Percentiles rank a stretch among this genome's conserved stretches.
These are phyloP conservation scores for Termitomyces sp. DNA, from an alignment of 768 basidiomycete species.

Conservation along the genomic window DNA sequence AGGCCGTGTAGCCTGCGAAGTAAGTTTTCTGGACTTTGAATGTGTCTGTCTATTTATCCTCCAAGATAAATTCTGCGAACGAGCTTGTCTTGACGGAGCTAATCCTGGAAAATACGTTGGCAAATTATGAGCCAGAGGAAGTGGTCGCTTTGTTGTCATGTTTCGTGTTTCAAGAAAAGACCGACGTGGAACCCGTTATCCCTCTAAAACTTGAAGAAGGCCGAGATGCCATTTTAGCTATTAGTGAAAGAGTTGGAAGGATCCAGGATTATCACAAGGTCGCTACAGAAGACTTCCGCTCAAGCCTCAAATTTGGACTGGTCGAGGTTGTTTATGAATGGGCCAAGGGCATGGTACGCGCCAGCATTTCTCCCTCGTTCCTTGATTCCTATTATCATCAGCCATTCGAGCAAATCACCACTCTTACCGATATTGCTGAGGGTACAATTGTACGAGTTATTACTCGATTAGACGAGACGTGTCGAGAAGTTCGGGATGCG, in stretches of 20 bases:
- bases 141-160: conserved; percentile 93
- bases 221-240: conserved; percentile 66
- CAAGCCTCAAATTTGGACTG: conserved; percentile 82
- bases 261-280: conserved; percentile 83
- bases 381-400: conserved; percentile 22
- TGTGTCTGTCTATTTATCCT: not conserved
- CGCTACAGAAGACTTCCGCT: conserved; percentile 69
- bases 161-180: conserved; percentile 98
- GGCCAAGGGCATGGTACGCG: conserved; percentile 94
- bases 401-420: conserved; percentile 95
- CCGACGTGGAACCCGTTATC: conserved; percentile 80
- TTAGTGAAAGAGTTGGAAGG: conserved; percentile 71
- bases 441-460: conserved; percentile 97
- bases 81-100: conserved; percentile 96
- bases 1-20: conserved; percentile 97
- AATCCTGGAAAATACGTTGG: conserved; percentile 92
- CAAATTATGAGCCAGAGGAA: conserved; percentile 89
- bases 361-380: not conserved
- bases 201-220: conserved; percentile 79
- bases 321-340: conserved; percentile 98
- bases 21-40: conserved; percentile 22
- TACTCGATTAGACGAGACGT: conserved; percentile 93
- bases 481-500: conserved; percentile 93
- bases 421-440: conserved; percentile 90
- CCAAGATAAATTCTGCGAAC: conserved; percentile 95